Evolutionary conservation across 495 filamentous ascomycete species (phyloP), one percentile per base, ranked within the genome.

Genomic region (Lasiosphaeria miniovina): DNA sequence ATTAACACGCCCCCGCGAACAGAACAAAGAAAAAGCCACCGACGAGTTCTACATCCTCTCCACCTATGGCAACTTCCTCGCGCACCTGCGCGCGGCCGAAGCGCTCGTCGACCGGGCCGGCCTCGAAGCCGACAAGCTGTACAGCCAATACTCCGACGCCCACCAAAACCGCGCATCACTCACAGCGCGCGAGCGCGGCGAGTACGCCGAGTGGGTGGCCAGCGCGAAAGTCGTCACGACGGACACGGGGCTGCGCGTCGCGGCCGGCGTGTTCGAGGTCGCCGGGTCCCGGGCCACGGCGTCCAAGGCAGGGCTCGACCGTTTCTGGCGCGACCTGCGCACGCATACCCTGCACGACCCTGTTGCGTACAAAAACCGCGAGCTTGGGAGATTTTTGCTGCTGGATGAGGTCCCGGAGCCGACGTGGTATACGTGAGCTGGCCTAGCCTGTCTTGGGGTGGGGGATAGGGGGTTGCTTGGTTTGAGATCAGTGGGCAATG

Each of bases 31-130:
- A 7, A 70, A 70, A 6, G 74, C 81, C 0, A 83, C 77, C 0
- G 82, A 86, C n/a, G 84, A 86, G 62, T 83, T 81, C 67, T 86
- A 86, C 65, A 82, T 87, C 64, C 74, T 86, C 8, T 76, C 78
- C 54, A 77, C 80, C 17, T 86, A 86, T 67, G 84, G 84, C 33
- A 82, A 78, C 64, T 86, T 82, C 68, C 75, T 79, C 51, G 83
- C 83, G 8, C 81, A 84, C 68, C 74, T 87, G 12, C 73, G 80
- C 17, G 84, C 82, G 3, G 74, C 81, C 0, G 80, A 82, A 52
- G 74, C 83, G 0, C 76, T 87, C 0, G 78, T 78, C 5, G 80
- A 87, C 65, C 64, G 73, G 15, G 81, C 82, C 0, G 83, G 81
- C 1, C 63, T 69, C 4, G 70, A 76, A 36, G 61, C 83, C 5